Base-by-base conservation (phyloP, 805 yeast species). In the Saccharomycodes ludwigii region DNA sequence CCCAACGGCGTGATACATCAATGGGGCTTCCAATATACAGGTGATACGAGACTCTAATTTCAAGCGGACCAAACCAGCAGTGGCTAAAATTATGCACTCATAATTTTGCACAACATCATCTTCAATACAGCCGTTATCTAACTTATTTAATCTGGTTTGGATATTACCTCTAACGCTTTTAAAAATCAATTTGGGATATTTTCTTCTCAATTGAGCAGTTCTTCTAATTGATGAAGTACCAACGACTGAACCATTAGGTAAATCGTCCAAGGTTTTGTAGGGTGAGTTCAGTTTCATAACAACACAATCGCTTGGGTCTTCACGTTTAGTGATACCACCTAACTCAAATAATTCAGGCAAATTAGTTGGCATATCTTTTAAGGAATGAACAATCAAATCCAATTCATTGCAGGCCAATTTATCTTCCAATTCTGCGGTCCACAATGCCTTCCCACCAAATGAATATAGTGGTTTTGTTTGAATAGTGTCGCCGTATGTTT, bases 1-100 rank as follows among this genome's bases (percentile, higher is more conserved):
- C n/a, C 98, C 98, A 28, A 91, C 95, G 1, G 98, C 95, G 52
- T 88, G 82, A 51, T 75, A 79, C 94, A 88, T 82, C 34, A 77
- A 81, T 21, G 82, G 79, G 4, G 74, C 66, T 34, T 76, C 72
- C 40, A 91, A 64, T 41, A 64, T 67, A 40, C 69, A 64, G 5
- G 95, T 75, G 49, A 91, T 84, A 53, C 96, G 65, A 42, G 72
- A 54, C n/a, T 69, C 73, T 32, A 86, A 59, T 9, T 76, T 80
- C 26, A 79, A 59, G 42, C 98, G 71, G 15, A 71, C 61, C 36
- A 91, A 65, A 2, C 98, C 98, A 1, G 98, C 97, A 7, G 91
- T 77, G 1, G 98, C 98, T 34, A 91, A 64, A 35, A 91, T 71
- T 23, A 86, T 68, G 54, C 96, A 88, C 34, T 69, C 54, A 50